phyloP scores from a whole-genome alignment of 768 basidiomycete genomes.

The Strobilomyces dryophilus region DNA sequence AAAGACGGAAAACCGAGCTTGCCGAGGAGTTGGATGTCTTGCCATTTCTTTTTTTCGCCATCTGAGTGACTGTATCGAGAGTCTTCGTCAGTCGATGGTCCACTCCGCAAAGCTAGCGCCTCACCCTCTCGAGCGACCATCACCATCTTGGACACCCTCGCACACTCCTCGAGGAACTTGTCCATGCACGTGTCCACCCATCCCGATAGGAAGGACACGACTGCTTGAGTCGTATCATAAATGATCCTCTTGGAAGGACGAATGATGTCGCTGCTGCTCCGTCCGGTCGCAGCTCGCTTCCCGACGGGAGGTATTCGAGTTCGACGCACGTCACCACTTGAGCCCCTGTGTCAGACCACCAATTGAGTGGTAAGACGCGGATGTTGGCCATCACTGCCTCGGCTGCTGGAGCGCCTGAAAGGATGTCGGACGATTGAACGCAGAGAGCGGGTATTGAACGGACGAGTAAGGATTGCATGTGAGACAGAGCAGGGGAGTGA shows the following conservation, averaged over 20 bases:
- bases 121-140: constrained; percentile 87
- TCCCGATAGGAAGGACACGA: constrained; percentile 85
- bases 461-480: constrained; percentile 68
- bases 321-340: constrained; percentile 88
- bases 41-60: constrained; percentile 71
- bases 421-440: constrained; percentile 76
- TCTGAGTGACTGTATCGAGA: constrained; percentile 61
- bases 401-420: constrained; percentile 79
- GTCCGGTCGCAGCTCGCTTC: constrained; percentile 53
- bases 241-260: constrained; percentile 83
- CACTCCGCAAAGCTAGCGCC: constrained; percentile 3
- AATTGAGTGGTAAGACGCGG: constrained; percentile 58
- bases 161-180: constrained; percentile 91
- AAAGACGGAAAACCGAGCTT: constrained; percentile 12
- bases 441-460: constrained; percentile 80
- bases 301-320: constrained; percentile 85
- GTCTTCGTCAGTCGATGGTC: not conserved
- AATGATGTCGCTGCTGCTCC: constrained; percentile 52
- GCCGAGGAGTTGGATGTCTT: constrained; percentile 67
- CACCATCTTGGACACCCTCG: constrained; percentile 88
- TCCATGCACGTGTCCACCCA: constrained; percentile 86
- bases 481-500: constrained; percentile 43
- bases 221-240: constrained; percentile 83
- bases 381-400: constrained; percentile 91
- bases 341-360: constrained; percentile 84